A percentile compares a stretch with the other conserved stretches of the same genome.
These are phyloP conservation scores for Luzula sylvatica DNA, from an alignment of 176 grass and related monocot genomes.

Conservation along the genomic window DNA sequence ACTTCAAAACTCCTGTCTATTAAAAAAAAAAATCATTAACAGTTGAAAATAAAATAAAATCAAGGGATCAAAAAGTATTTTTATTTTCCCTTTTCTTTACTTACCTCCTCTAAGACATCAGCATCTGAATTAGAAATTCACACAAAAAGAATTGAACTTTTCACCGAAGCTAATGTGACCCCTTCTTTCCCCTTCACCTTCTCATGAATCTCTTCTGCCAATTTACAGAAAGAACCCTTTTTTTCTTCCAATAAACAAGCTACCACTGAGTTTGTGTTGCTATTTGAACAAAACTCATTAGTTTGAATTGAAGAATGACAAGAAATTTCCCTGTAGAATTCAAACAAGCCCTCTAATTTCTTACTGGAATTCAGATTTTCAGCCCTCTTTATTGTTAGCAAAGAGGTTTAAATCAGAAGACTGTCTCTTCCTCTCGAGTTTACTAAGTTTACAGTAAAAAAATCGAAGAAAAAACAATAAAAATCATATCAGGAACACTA, in stretches of 20 bases:
- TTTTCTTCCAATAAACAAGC: conserved; percentile 72
- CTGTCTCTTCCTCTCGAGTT: conserved; percentile 63
- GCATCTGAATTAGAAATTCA: conserved; percentile 43
- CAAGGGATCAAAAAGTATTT: not conserved
- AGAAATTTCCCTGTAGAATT: conserved; percentile 43
- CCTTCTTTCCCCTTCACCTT: conserved; percentile 42
- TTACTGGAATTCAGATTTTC: conserved; percentile 23
- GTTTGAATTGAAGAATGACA: conserved; percentile 27
- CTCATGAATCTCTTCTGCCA: conserved; percentile 44
- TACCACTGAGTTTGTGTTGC: conserved; percentile 32
- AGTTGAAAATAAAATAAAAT: not conserved
- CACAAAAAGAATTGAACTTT: conserved; percentile 43
- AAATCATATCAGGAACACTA: not conserved
- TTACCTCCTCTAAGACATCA: conserved; percentile 93
- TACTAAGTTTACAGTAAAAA: not conserved
- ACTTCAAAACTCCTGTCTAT: conserved; percentile 67
- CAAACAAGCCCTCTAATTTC: conserved; percentile 40
- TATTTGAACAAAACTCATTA: conserved; percentile 12
- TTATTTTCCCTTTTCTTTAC: too few species aligned
- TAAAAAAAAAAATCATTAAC: conserved; percentile 14
- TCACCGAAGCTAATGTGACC: conserved; percentile 36
- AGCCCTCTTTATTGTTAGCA: conserved; percentile 30
- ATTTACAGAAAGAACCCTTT: conserved; percentile 42
- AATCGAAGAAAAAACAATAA: not conserved
- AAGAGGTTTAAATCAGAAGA: conserved; percentile 29